A percentile compares a stretch with the other conserved stretches of the same genome.
Evolutionary conservation across 768 basidiomycete species (phyloP).

Genomic region (Punctularia strigosozonata): DNA sequence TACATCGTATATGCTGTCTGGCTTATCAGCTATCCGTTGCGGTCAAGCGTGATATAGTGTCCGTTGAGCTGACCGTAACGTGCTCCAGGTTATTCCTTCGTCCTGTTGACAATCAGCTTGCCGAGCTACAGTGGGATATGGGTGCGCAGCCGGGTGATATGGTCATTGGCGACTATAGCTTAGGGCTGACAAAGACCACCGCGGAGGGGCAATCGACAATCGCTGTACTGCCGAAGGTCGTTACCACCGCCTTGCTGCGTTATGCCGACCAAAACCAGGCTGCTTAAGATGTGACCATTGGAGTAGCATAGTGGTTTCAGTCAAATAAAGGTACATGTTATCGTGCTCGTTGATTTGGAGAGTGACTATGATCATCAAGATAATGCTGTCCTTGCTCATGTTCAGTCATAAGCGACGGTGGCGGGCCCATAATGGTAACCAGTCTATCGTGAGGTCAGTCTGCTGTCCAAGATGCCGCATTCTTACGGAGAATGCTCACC

Average conservation of each 20-base stretch:
- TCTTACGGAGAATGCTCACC: constrained; percentile 3
- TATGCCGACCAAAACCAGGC: neutral
- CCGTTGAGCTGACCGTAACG: constrained; percentile 8
- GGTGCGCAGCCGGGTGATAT: constrained; percentile 5
- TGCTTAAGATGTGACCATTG: neutral
- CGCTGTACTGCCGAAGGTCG: constrained; percentile 7
- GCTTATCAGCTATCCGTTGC: constrained; percentile 7
- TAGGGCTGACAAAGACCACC: constrained; percentile 5
- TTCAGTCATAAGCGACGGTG: constrained; percentile 10
- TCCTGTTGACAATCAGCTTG: constrained; percentile 1
- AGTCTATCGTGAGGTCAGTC: constrained; percentile 1
- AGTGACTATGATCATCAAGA: neutral
- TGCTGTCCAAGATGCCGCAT: neutral
- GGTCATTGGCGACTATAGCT: constrained; percentile 7
- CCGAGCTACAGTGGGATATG: constrained; percentile 10
- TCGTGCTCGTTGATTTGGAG: neutral
- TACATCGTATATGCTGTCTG: constrained; percentile 4
- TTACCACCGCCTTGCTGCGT: constrained; percentile 8
- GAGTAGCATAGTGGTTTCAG: neutral
- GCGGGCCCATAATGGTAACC: constrained; percentile 9
- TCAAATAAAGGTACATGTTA: neutral
- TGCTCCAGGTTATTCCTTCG: neutral
- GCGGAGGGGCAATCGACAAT: neutral
- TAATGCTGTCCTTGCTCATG: neutral
- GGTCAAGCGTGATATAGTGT: constrained; percentile 9